Conservation (phyloP, 768 basidiomycete species). For the Lepiota brunneoincarnata region DNA sequence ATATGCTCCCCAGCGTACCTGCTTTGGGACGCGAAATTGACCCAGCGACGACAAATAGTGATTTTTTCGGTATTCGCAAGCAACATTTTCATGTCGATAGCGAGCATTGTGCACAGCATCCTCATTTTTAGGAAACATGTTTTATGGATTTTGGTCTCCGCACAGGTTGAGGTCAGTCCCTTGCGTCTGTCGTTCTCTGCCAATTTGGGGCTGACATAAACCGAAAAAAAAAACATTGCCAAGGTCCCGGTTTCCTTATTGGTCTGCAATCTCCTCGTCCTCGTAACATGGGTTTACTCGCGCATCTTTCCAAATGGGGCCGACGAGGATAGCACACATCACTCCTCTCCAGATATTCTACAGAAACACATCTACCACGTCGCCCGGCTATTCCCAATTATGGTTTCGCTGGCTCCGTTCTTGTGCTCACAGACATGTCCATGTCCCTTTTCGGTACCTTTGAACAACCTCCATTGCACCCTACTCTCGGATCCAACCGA, state of each 20-base stretch:
- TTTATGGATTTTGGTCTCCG: constrained; percentile 5
- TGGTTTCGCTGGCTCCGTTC: constrained; percentile 4
- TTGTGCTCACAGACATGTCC: constrained; percentile 6
- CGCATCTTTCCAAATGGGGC: not conserved
- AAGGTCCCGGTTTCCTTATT: constrained; percentile 15
- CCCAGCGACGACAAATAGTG: constrained; percentile 16
- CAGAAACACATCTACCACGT: not conserved
- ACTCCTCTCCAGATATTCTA: not conserved
- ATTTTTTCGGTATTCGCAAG: constrained; percentile 22
- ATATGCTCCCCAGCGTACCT: constrained; percentile 21
- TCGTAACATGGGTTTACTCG: constrained; percentile 22
- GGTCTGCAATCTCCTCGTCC: constrained; percentile 24
- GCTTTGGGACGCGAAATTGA: constrained; percentile 20
- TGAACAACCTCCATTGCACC: not conserved
- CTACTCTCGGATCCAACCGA: not conserved
- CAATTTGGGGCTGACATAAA: too few species aligned
- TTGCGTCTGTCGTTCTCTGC: not conserved
- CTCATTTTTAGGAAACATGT: constrained; percentile 10
- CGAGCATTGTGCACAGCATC: constrained; percentile 18
- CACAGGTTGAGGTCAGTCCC: constrained; percentile 19
- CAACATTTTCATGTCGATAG: constrained; percentile 17
- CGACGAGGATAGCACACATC: not conserved
- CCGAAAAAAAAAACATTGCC: too few species aligned
- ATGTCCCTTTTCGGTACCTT: not conserved
- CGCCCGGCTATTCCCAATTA: not conserved